Evolutionary conservation across 352 stramenopile species (phyloP).

Genomic region (Pythium rhizo-oryzae): DNA sequence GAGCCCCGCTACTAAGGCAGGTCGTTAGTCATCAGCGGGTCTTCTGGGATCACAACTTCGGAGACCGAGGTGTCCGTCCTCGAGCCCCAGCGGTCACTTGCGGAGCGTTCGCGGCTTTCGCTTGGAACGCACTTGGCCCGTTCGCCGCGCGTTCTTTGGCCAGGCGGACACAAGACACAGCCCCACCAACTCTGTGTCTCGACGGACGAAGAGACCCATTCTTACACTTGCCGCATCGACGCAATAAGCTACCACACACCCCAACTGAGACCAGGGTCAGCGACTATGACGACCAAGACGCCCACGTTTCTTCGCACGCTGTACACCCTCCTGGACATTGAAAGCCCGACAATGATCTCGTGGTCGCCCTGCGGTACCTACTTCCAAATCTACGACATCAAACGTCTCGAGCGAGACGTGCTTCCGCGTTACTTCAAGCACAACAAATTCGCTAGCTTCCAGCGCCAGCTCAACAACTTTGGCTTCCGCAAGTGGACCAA

Average conservation of each 20-base stretch:
- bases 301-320: conserved; percentile 76
- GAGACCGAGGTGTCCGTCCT: not conserved
- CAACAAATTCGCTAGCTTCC: conserved; percentile 90
- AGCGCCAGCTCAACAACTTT: conserved; percentile 94
- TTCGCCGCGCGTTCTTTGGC: conserved; percentile 6
- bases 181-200: not conserved
- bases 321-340: conserved; percentile 67
- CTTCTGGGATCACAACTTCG: no score
- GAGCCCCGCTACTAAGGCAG: no score
- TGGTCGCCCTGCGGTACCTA: conserved; percentile 63
- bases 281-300: not conserved
- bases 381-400: conserved; percentile 68
- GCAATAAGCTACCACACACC: no score
- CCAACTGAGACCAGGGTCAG: no score
- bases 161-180: not conserved
- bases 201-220: no score
- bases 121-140: not conserved
- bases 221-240: no score
- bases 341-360: conserved; percentile 60
- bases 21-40: no score
- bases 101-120: not conserved
- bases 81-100: not conserved
- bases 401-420: conserved; percentile 62
- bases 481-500: conserved; percentile 88
- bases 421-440: conserved; percentile 96